Conservation (phyloP, 1,284 basidiomycete species). For the Cutaneotrichosporon sp. region DNA sequence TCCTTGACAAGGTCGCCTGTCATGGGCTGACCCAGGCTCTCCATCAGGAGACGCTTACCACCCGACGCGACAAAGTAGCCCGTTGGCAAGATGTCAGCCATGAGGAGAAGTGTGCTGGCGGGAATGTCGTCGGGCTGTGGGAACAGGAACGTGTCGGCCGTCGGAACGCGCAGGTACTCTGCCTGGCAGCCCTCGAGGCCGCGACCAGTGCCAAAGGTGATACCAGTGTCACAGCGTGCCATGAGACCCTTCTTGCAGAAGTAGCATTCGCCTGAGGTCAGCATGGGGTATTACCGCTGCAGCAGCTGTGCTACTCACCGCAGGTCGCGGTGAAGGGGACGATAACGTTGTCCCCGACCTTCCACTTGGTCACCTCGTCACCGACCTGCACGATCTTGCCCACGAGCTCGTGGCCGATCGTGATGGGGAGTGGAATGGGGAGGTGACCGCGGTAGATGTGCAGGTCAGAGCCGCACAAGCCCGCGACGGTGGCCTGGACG, state of each 20-base stretch:
- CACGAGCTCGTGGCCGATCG: slow-evolving; percentile 74
- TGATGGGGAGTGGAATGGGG: slow-evolving; percentile 28
- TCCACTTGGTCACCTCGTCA: slow-evolving; percentile 63
- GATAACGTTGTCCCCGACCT: slow-evolving; percentile 75
- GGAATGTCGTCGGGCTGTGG: slow-evolving; percentile 46
- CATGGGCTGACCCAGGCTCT: slow-evolving; percentile 6
- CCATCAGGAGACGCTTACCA: slow-evolving; percentile 38
- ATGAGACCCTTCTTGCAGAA: slow-evolving; percentile 74
- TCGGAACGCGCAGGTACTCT: slow-evolving; percentile 75
- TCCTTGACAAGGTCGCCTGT: slow-evolving; percentile 14
- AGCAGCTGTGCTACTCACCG: slow-evolving; percentile 61
- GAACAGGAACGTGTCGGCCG: slow-evolving; percentile 52
- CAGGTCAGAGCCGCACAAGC: slow-evolving; percentile 65
- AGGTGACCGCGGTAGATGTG: slow-evolving; percentile 70
- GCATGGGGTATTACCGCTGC: not conserved
- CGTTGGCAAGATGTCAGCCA: slow-evolving; percentile 55
- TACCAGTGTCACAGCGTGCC: slow-evolving; percentile 63
- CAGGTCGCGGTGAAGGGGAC: slow-evolving; percentile 82
- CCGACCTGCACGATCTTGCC: slow-evolving; percentile 75
- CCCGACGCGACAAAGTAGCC: slow-evolving; percentile 54
- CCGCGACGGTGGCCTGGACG: slow-evolving; percentile 38
- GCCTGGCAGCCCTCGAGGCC: slow-evolving; percentile 76
- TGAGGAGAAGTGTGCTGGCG: slow-evolving; percentile 51
- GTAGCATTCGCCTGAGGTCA: slow-evolving; percentile 37
- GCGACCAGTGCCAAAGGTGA: slow-evolving; percentile 54